Base-by-base conservation (phyloP, 768 basidiomycete genomes). In the Arthromyces matolae region DNA sequence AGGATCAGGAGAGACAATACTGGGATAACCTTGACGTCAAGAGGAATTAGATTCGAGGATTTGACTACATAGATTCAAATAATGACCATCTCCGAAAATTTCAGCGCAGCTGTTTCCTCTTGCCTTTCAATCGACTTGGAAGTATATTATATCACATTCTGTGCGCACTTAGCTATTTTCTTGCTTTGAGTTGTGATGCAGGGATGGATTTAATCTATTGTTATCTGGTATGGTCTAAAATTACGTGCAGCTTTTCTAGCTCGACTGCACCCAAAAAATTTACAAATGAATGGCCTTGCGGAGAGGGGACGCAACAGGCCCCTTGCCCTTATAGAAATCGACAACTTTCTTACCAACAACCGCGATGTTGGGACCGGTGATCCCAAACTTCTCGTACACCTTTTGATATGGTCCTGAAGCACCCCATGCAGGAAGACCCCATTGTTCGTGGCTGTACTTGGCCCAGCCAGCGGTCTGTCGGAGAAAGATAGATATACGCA, bases 361-460 rank as follows among this genome's bases (percentile, higher is more conserved):
- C 35, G 92, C 88, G 60, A 96, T 86, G 64, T 88, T 86, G 37
- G 77, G 63, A 12, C 83, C 85, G 29, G 90, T 92, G 62, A 93
- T 79, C 34, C 88, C 89, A 58, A 91, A 89, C 68, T 91, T 89
- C 71, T 88, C 87, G 65, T 96, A 96, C 10, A 94, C 86, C 72
- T 93, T 79, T 68, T 83, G 77, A 64, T 90, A 93, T 9, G 93
- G 93, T 44, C 87, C 93, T 16, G 92, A 94, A 13, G 89, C 83
- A 63, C 93, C 93, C 86, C 89, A 96, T 27, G 74, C 76, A 28
- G 70, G 58, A 49, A 89, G 64, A 60, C 88, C 89, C 51, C 73
- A 89, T 76, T 89, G 86, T 77, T 94, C 92, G 63, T 95, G 93
- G 56, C 85, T 84, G 74, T 90, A 92, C 68, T 85, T 86, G 52